Evolutionary conservation across 2,329 filamentous ascomycete genomes (phyloP), one percentile per base, ranked within the genome.

Genomic region (Tolypocladium tropicale): DNA sequence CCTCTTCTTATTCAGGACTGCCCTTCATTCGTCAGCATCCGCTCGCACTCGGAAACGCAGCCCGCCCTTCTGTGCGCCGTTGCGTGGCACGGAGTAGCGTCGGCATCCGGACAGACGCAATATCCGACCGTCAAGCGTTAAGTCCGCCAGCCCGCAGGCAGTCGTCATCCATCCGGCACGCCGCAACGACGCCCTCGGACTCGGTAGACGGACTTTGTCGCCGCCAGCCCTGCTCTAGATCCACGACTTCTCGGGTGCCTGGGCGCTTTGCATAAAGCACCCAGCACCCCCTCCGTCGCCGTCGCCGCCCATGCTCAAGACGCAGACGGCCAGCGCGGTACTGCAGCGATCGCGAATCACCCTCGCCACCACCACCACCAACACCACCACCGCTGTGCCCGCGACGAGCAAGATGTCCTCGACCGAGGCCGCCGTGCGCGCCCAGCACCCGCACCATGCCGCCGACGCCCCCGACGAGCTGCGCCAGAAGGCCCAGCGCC

Each of bases 251-350:
- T 21, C 36, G 52, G 28, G 36, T 43, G 39, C 36, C 25, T 53
- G 52, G 36, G 36, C 37, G 52, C 36, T 48, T 34, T 30, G n/a
- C 39, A 46, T 48, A 53, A 36, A 48, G 25, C 43, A 10, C 49
- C 49, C 32, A 36, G 32, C 49, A 18, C 58, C 61, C 53, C 30
- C 50, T n/a, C n/a, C 14, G 51, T 55, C 57, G 52, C 61, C 14
- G 11, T 66, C 53, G 53, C 55, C 55, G 54, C 59, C 62, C 70
- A 78, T 79, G 76, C 72, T 77, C 66, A 77, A 72, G 63, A 68
- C 67, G 63, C 72, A 74, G 61, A 61, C 70, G 59, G 65, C 71
- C 32, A 69, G 70, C 54, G 68, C 68, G 63, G 61, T 75, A 58
- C 60, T 75, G 55, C 74, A 72, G 60, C 69, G 72, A 61, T 74